Evolutionary conservation across 495 filamentous ascomycete genomes (phyloP).

Genomic region (Penicillium desertorum): DNA sequence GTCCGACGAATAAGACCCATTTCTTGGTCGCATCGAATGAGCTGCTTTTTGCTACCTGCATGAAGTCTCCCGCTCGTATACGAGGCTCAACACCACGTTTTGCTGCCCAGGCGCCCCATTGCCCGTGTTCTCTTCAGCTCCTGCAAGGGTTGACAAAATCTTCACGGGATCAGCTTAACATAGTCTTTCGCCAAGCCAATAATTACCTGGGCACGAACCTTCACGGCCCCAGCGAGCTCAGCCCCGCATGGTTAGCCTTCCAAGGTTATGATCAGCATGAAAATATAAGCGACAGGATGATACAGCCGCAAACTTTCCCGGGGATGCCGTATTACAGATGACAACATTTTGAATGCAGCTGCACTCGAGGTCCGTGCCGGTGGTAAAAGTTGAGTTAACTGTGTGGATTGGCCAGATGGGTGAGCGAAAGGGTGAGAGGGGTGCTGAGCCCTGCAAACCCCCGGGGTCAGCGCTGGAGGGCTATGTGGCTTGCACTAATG

Average conservation of each 20-base stretch:
- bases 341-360: neutral
- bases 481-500: neutral
- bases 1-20: too few species aligned
- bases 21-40: neutral
- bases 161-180: neutral
- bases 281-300: neutral
- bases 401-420: neutral
- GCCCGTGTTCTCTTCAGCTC: slow-evolving; percentile 4
- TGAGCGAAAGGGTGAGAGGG: neutral
- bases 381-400: neutral
- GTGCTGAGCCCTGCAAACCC: neutral
- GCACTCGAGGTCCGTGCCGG: neutral
- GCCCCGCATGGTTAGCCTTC: neutral
- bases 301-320: too few species aligned
- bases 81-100: neutral
- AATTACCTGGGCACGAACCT: neutral
- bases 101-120: neutral
- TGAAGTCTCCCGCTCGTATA: neutral
- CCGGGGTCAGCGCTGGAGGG: neutral
- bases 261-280: neutral
- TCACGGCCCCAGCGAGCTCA: neutral
- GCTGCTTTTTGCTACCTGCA: neutral
- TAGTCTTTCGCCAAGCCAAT: neutral
- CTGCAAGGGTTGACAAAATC: neutral
- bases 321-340: neutral